These are phyloP conservation scores for Eucalyptus regnans DNA, from an alignment of 345 rosid species.

Conservation along the genomic window DNA sequence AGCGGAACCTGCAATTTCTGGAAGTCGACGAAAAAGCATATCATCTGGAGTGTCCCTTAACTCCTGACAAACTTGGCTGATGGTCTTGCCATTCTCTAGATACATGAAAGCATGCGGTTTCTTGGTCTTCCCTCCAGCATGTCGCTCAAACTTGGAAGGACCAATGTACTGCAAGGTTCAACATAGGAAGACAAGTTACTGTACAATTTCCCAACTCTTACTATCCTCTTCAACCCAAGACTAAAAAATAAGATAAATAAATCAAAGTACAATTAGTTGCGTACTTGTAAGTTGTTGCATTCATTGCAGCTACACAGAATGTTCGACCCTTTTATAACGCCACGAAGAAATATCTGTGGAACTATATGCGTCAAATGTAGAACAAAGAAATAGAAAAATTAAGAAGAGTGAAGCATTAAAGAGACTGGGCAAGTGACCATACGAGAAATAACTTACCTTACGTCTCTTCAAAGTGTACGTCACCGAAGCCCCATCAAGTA, in stretches of 20 bases:
- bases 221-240: not conserved
- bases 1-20: conserved; percentile 23
- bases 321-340: conserved; percentile 25
- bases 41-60: conserved; percentile 36
- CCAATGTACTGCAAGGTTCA: conserved; percentile 23
- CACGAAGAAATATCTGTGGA: conserved; percentile 19
- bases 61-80: conserved; percentile 47
- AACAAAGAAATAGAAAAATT: not conserved
- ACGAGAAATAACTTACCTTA: conserved; percentile 15
- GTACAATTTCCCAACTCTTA: not conserved
- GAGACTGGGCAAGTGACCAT: not conserved
- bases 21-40: conserved; percentile 31
- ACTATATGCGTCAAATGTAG: not conserved
- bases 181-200: not conserved
- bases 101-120: conserved; percentile 50
- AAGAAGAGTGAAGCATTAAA: not conserved
- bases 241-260: not conserved
- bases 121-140: conserved; percentile 53
- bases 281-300: conserved; percentile 30
- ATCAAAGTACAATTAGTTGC: not conserved
- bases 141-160: conserved; percentile 44
- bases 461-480: conserved; percentile 42
- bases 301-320: conserved; percentile 43
- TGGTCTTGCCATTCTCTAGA: conserved; percentile 47
- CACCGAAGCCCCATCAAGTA: conserved; percentile 51